Evolutionary conservation across 2,329 filamentous ascomycete genomes (phyloP), one percentile per base, ranked within the genome.

Genomic region (Aspergillus neoniger): DNA sequence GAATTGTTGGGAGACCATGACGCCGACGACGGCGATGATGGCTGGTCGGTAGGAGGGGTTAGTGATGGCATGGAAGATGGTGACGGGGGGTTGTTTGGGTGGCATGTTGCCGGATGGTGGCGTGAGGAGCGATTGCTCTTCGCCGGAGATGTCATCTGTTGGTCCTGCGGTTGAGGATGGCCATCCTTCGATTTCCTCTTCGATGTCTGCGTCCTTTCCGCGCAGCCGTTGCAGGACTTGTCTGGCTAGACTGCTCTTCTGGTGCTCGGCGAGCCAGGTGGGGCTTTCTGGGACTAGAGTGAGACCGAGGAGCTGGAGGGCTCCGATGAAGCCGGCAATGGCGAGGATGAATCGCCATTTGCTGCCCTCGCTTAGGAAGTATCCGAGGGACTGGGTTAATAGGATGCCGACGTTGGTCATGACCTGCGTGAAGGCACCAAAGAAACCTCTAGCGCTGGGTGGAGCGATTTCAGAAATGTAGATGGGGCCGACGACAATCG

Each of bases 401-500:
- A 99, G 78, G 56, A 99, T 97, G 58, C 95, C 95, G 23, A 93
- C 80, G 71, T 98, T 98, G 80, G 93, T 93, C 77, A 92, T 93
- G 71, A 98, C 88, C 74, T 99, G 94, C 0, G 95, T 98, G 77
- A 96, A 80, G 38, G 83, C 81, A 10, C 86, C 86, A 68, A 96
- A 98, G 64, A 96, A 86, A 5, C 92, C 93, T 57, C 88, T 86
- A 65, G 89, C 85, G 15, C 82, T 79, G 0, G 86, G 86, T 4
- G 94, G 95, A 0, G 93, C 89, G 25, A 97, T 85, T 76, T 99
- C 95, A 49, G 92, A 93, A 67, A 99, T 92, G 80, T 96, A 99
- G 19, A 99, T 86, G 0, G 95, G 95, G 2, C 96, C 92, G 38
- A 97, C 91, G 19, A 99, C 95, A 2, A 95, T 94, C 1, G 92